Percentiles rank a stretch among this genome's conserved stretches.
phyloP scores from a whole-genome alignment of 495 filamentous ascomycete species.

The Trichoderma gamsii region DNA sequence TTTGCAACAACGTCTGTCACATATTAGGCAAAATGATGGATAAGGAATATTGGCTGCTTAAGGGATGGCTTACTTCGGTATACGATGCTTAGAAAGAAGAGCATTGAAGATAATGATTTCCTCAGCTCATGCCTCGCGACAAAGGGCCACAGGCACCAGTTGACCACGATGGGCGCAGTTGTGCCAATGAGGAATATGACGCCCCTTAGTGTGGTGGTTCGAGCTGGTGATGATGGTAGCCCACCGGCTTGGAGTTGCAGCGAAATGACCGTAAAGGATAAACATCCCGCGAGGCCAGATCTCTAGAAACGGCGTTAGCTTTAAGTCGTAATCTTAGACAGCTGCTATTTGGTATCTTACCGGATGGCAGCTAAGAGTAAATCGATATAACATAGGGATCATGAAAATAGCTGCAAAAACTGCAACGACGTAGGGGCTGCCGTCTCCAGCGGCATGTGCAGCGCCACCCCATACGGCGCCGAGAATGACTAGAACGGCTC shows the following conservation, averaged over 20 bases:
- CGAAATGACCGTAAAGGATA: conserved; percentile 51
- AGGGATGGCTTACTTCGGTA: conserved; percentile 33
- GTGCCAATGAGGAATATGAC: conserved; percentile 46
- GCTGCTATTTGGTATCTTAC: conserved; percentile 21
- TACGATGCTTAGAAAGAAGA: conserved; percentile 49
- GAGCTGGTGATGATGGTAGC: conserved; percentile 29
- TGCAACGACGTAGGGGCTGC: conserved; percentile 49
- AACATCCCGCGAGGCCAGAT: conserved; percentile 48
- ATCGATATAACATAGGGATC: conserved; percentile 53
- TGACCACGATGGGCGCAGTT: conserved; percentile 45
- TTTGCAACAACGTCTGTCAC: conserved; percentile 42
- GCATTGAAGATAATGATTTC: conserved; percentile 48
- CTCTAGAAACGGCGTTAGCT: conserved; percentile 21
- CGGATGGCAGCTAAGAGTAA: conserved; percentile 50
- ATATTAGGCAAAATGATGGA: too few species aligned
- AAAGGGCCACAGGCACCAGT: conserved; percentile 57
- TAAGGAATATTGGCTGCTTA: too few species aligned
- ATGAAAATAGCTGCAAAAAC: conserved; percentile 52
- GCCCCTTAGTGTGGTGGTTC: conserved; percentile 44
- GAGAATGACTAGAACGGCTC: conserved; percentile 39
- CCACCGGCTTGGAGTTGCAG: conserved; percentile 35
- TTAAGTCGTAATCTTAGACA: background rate
- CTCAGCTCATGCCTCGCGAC: conserved; percentile 53
- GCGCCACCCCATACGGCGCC: conserved; percentile 51
- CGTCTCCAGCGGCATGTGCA: conserved; percentile 42